Conservation (phyloP, 1,284 basidiomycete species). For the Termitomyces sp. region DNA sequence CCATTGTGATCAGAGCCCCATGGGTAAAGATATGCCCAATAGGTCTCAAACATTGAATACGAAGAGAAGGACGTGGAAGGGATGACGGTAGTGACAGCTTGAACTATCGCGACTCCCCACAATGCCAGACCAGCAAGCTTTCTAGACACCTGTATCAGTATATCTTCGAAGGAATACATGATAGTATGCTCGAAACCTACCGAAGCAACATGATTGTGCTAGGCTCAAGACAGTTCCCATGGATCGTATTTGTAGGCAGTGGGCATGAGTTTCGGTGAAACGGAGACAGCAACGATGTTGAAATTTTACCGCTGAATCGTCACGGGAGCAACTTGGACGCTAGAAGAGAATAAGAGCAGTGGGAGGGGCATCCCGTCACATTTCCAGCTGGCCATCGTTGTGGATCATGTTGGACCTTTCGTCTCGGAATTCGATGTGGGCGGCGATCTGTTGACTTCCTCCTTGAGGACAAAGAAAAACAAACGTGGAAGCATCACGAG, state of each 20-base stretch:
- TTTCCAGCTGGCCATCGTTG: constrained; percentile 19
- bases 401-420: constrained; percentile 18
- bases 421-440: constrained; percentile 18
- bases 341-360: constrained; percentile 21
- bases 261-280: not conserved
- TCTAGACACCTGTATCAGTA: not conserved
- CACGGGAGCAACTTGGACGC: constrained; percentile 18
- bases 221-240: not conserved
- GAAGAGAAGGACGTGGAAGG: constrained; percentile 36
- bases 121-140: not conserved
- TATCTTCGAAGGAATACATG: not conserved
- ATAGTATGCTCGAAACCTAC: constrained; percentile 2
- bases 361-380: constrained; percentile 20
- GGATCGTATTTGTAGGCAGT: constrained; percentile 8
- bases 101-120: constrained; percentile 11
- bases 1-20: constrained; percentile 46
- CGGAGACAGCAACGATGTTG: constrained; percentile 1
- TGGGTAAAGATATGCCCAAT: constrained; percentile 40
- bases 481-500: constrained; percentile 8
- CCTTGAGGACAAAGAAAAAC: constrained; percentile 17
- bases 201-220: constrained; percentile 5
- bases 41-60: constrained; percentile 32
- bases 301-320: constrained; percentile 4
- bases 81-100: constrained; percentile 35
- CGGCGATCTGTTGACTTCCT: constrained; percentile 17